Base-by-base conservation (phyloP, 495 filamentous ascomycete genomes). In the Penicillium crystallinum region DNA sequence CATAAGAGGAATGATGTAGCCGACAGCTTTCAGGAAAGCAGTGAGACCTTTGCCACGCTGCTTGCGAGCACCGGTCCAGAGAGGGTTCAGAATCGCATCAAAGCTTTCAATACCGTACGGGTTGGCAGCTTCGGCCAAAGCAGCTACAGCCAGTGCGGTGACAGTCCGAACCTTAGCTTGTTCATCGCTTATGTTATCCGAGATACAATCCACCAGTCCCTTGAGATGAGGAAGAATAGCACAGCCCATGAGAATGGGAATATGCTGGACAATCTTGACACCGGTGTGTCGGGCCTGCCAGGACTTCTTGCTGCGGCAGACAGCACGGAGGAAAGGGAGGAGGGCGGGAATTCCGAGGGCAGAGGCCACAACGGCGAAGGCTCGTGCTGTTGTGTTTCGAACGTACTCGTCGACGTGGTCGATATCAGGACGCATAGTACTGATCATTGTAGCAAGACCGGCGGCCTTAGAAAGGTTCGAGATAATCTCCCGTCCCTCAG, bases 41-140 rank as follows among this genome's bases (percentile, higher is more conserved):
- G 95, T 90, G 31, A 99, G 77, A 65, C 91, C 90, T 64, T 99
- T 99, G 46, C 95, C 95, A 49, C 95, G 84, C 68, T 99, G 95
- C 70, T 96, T 96, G 40, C 92, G 59, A 25, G 92, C 92, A 45
- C 93, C 93, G 11, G 89, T 96, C 93, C 93, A 98, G 0, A 98
- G 81, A 40, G 95, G 93, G 65, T 97, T 96, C 25, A 97, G 79
- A 62, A 99, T 97, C 46, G 93, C 88, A 62, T 97, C 92, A 61
- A 99, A 99, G 57, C 89, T 93, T 71, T 99, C 95, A 58, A 99
- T 97, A 86, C 95, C 95, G 62, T 97, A 99, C 0, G 95, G 95
- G 67, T 92, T 93, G 19, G 93, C 90, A 25, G 95, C 95, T 69
- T 99, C 95, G 30, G 95, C 95, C 46, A 99, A 77, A 31, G 95